Evolutionary conservation across 23 red algal genomes (phyloP), one percentile per base, ranked within the genome.

Genomic region (Gracilaria gracilis): DNA sequence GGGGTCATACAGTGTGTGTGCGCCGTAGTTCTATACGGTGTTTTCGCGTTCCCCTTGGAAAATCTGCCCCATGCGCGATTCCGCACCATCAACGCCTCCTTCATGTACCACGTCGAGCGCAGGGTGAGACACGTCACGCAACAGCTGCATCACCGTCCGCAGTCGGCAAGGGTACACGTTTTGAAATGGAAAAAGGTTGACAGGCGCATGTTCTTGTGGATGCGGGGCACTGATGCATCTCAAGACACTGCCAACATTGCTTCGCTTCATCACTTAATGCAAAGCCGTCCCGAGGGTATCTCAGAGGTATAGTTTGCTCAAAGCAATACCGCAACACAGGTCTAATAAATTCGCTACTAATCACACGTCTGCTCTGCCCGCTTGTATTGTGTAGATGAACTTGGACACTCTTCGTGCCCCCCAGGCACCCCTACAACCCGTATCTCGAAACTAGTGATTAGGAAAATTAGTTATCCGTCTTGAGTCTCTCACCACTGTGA

Each of bases 1-100:
- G n/a, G n/a, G n/a, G n/a, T 98, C 7, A 92, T 92, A 0, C 96
- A 81, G 64, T 98, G 95, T 64, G 90, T 98, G 29, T 98, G 92
- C 62, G 96, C 92, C 4, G 96, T 95, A 58, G 90, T 91, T n/a
- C 69, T 55, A 25, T 95, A 93, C 61, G 92, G 92, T 20, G 92
- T 80, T 29, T 95, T 98, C 72, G 88, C 92, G 9, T 88, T 67
- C 42, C 86, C 80, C 79, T 54, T 98, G 28, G 80, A 88, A 21
- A 35, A 93, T 61, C 61, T 98, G 32, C 82, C 95, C n/a, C 88
- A 78, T 61, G 87, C 95, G 34, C 70, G 75, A 19, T 98, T 98
- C 75, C 96, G 96, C 57, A 98, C 92, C 6, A 54, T 70, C 47
- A 88, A 98, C 81, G 72, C 38, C 25, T 51, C 96, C 6, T 98